phyloP scores from a whole-genome alignment of 768 basidiomycete species.

The Trametes cubensis region DNA sequence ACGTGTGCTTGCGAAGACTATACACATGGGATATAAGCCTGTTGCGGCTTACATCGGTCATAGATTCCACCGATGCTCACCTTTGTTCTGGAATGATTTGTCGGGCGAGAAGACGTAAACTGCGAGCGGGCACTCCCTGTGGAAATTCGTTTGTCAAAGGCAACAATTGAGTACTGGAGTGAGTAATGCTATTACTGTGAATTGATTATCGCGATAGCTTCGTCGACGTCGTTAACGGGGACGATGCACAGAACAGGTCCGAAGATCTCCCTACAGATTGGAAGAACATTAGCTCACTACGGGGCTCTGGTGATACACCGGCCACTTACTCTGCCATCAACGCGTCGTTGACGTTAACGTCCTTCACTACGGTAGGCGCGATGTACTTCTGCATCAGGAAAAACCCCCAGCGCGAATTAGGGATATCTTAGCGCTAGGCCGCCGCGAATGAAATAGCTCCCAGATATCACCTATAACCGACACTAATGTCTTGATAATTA shows the following conservation, averaged over 20 bases:
- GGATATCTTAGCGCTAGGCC: too few species aligned
- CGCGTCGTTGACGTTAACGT: not conserved
- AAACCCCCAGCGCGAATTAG: too few species aligned
- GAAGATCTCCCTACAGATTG: constrained; percentile 65
- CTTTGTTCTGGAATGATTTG: constrained; percentile 55
- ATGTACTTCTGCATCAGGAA: not conserved
- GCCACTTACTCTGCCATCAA: not conserved
- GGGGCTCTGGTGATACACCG: not conserved
- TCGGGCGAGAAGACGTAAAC: constrained; percentile 74
- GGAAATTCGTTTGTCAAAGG: not conserved
- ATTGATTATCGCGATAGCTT: constrained; percentile 69
- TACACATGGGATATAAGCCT: not conserved
- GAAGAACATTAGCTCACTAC: not conserved
- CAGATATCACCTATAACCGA: too few species aligned
- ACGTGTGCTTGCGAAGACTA: not conserved
- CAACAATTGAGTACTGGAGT: too few species aligned
- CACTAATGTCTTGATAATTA: too few species aligned
- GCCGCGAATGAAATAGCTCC: too few species aligned
- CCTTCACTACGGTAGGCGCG: not conserved
- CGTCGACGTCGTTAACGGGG: constrained; percentile 63
- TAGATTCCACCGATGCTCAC: too few species aligned
- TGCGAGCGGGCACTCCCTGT: constrained; percentile 69
- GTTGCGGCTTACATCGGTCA: not conserved
- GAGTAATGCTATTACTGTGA: constrained; percentile 46
- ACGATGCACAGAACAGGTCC: constrained; percentile 78